Evolutionary conservation across 169 alveolate genomes (phyloP).

Genomic region (Cyclospora cayetanensis): DNA sequence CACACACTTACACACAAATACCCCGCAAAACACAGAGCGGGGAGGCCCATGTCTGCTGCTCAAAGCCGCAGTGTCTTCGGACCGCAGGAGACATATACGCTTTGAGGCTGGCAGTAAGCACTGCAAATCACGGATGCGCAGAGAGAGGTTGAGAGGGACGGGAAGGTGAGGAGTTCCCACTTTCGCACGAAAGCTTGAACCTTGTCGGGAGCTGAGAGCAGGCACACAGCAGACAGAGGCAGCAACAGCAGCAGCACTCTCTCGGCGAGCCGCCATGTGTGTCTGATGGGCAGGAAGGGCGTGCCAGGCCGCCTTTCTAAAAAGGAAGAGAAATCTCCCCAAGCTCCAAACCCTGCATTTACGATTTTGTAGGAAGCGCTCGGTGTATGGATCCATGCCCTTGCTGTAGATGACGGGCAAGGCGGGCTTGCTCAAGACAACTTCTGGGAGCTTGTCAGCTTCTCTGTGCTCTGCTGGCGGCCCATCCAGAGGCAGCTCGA

Average conservation of each 20-base stretch:
- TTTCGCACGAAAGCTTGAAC: slow-evolving; percentile 9
- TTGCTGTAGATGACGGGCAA: neutral
- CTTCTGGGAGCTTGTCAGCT: neutral
- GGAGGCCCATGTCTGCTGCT: no score
- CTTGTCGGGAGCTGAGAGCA: slow-evolving; percentile 29
- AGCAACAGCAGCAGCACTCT: neutral
- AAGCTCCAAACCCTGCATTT: neutral
- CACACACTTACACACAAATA: neutral
- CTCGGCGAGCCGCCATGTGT: neutral
- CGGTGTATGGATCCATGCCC: neutral
- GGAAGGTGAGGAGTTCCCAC: no score
- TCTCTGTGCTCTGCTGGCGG: neutral
- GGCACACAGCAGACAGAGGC: neutral
- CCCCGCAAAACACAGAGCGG: no score
- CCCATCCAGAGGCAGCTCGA: neutral
- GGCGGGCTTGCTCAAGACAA: neutral
- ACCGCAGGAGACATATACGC: no score
- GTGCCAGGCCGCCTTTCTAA: no score
- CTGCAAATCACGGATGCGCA: no score
- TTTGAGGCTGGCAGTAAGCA: no score
- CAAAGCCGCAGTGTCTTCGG: no score
- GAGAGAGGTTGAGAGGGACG: no score
- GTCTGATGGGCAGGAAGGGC: no score
- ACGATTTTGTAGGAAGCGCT: neutral
- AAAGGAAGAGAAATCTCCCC: no score